Base-by-base conservation (phyloP, 1,139 yeast species). In the Hemisphaericaspora subhashii region DNA sequence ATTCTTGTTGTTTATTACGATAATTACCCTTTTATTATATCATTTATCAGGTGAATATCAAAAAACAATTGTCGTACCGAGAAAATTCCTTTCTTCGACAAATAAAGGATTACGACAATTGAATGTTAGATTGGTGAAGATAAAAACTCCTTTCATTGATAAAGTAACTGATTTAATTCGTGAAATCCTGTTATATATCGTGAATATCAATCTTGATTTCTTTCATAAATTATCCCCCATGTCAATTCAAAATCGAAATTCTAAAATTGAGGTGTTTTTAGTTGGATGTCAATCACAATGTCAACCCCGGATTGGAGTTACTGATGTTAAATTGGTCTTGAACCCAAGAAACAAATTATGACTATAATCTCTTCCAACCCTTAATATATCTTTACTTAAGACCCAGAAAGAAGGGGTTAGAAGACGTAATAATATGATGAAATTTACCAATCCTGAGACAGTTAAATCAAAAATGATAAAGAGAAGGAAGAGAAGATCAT, bases 11-110 rank as follows among this genome's bases (percentile, higher is more conserved):
- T 66, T 86, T 18, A 86, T 90, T 31, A 77, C 85, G 17, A 50
- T 76, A 12, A 80, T 89, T 27, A 86, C 96, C 0, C 64, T 89
- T 39, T 73, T 81, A 33, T 67, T 92, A 32, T 92, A 88, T 61
- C 89, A 86, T 53, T 64, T 92, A 27, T 85, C 95, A 20, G 98
- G 98, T 2, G 94, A 89, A 60, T 90, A 90, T 58, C 80, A 78
- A 43, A 79, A 92, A 45, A 87, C 96, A 0, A 85, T 92, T 44
- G 86, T 86, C 8, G 68, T 83, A 33, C 95, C 97, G 2, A 74
- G 95, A 41, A 76, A 78, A 53, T 90, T 89, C 57, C 66, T 90
- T 39, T 70, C 82, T 2, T 79, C 86, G 18, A 82, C 97, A 3
- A 92, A 92, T 59, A 88, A 87, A 54, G 97, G 97, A 0, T 67